Conservation (phyloP, 2,329 filamentous ascomycete species). For the Amauroascus verrucosus region DNA sequence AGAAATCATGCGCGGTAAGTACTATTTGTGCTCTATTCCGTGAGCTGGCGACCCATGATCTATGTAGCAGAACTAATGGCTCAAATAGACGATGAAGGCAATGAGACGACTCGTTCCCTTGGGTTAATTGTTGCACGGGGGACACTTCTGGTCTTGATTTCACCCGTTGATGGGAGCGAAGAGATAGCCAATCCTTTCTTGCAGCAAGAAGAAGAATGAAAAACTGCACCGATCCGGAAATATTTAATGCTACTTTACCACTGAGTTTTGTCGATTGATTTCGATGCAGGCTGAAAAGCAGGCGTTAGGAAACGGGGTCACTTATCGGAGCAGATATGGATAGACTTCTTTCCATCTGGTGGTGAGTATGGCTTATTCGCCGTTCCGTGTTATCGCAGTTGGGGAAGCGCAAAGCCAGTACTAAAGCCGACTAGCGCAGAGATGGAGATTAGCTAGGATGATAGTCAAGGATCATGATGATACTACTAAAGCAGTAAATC, state of each 20-base stretch:
- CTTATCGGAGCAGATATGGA: not conserved
- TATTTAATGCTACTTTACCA: not conserved
- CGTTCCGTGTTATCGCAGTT: not conserved
- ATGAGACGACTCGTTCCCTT: conserved; percentile 67
- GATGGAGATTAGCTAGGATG: not conserved
- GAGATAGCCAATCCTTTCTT: conserved; percentile 91
- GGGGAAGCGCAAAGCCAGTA: not conserved
- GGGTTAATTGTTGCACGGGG: conserved; percentile 84
- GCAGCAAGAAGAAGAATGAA: conserved; percentile 51
- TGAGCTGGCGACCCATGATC: not conserved
- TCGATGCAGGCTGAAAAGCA: not conserved
- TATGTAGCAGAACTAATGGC: conserved; percentile 13
- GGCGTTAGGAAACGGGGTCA: not conserved
- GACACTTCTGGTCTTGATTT: conserved; percentile 84
- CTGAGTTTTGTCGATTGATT: not conserved
- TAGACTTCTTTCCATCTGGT: not conserved
- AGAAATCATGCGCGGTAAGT: conserved; percentile 73
- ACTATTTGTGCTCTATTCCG: not conserved
- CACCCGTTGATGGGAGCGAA: conserved; percentile 87
- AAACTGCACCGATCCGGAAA: not conserved
- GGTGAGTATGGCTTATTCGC: not conserved
- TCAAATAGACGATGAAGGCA: conserved; percentile 74
- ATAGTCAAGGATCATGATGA: not conserved
- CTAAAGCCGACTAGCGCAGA: not conserved
- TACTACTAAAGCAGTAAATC: not conserved